phyloP scores from a whole-genome alignment of 768 basidiomycete genomes.

The Mycena maculata region DNA sequence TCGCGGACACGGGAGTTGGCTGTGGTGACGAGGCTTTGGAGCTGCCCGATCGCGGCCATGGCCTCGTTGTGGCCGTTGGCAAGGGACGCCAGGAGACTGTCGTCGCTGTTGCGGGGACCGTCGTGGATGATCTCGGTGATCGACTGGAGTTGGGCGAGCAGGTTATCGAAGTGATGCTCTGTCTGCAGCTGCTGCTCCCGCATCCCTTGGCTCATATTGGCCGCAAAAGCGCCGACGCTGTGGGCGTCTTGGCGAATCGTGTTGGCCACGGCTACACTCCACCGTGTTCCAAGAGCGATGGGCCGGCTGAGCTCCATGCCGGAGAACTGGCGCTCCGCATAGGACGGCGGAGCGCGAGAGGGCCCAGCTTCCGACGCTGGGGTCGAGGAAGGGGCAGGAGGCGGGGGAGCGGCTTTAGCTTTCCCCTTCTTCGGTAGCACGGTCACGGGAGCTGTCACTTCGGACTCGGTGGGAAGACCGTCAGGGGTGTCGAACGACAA shows the following conservation, averaged over 20 bases:
- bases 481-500: too few relatives aligned
- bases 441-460: too few relatives aligned
- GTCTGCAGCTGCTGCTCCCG: background rate
- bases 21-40: background rate
- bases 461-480: too few relatives aligned
- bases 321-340: background rate
- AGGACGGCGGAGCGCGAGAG: background rate
- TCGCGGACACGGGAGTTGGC: background rate
- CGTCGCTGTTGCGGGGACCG: constrained; percentile 6
- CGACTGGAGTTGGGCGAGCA: background rate
- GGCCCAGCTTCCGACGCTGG: too few relatives aligned
- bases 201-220: background rate
- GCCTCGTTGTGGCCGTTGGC: background rate
- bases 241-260: background rate
- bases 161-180: background rate
- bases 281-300: background rate
- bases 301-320: background rate
- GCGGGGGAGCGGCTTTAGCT: too few relatives aligned
- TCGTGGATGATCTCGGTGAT: background rate
- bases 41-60: background rate
- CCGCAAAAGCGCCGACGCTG: background rate
- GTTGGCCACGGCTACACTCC: background rate
- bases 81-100: constrained; percentile 1
- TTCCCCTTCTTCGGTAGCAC: too few relatives aligned
- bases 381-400: too few relatives aligned